phyloP scores from a whole-genome alignment of 192 early-diverging fungal genomes.

The Rhizophagus sp. region DNA sequence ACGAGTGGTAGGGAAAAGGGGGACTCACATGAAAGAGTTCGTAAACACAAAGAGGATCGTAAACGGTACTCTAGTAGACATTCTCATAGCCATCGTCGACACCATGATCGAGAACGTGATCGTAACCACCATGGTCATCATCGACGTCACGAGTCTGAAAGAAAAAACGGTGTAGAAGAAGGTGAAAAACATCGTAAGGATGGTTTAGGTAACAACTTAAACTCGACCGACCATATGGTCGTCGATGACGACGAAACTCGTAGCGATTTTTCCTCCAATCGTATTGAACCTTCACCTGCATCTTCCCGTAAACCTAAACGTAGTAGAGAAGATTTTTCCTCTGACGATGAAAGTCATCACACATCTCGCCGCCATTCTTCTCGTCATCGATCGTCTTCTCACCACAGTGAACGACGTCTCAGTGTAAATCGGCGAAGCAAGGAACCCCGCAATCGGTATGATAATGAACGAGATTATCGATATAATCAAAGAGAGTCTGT shows the following conservation, averaged over 20 bases:
- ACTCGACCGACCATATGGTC: conserved; percentile 38
- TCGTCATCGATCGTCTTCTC: conserved; percentile 29
- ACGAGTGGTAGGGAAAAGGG: background rate
- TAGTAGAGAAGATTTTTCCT: conserved; percentile 32
- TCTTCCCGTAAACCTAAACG: conserved; percentile 34
- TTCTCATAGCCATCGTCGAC: conserved; percentile 4
- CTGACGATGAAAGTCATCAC: conserved; percentile 33
- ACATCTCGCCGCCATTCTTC: conserved; percentile 25
- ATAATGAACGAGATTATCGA: conserved; percentile 24
- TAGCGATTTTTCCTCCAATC: conserved; percentile 43
- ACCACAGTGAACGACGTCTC: conserved; percentile 30
- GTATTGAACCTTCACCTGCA: conserved; percentile 34
- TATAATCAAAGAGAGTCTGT: conserved; percentile 19
- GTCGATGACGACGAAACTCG: conserved; percentile 45
- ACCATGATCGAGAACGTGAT: conserved; percentile 26
- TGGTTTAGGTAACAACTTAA: conserved; percentile 43
- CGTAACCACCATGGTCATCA: conserved; percentile 29
- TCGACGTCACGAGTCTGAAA: conserved; percentile 4
- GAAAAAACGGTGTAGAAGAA: conserved; percentile 28
- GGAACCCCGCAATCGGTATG: conserved; percentile 17
- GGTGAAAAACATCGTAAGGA: conserved; percentile 38
- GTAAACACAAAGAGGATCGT: conserved; percentile 10
- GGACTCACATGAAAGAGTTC: background rate
- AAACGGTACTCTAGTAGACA: conserved; percentile 19
- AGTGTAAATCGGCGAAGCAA: conserved; percentile 22